Conservation (phyloP, 2,329 filamentous ascomycete species). For the Cladosporium sp. region DNA sequence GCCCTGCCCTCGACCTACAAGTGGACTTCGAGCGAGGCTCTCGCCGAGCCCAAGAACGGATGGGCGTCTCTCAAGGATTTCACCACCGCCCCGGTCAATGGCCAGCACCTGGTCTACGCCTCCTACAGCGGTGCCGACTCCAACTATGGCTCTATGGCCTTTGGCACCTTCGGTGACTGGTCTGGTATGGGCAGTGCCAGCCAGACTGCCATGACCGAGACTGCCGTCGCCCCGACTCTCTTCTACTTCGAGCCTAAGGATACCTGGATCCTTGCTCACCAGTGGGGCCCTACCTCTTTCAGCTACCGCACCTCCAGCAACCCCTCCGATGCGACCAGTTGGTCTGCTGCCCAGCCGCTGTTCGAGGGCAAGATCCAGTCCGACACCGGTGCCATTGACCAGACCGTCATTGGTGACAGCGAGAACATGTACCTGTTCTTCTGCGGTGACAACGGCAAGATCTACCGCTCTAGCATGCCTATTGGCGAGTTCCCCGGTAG, state of each 20-base stretch:
- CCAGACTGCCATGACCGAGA: constrained; percentile 47
- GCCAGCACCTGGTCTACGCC: constrained; percentile 56
- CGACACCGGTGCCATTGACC: constrained; percentile 54
- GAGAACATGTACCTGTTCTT: constrained; percentile 63
- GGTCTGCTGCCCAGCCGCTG: constrained; percentile 49
- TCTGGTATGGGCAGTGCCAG: constrained; percentile 44
- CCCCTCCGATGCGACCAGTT: constrained; percentile 52
- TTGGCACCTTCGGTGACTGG: constrained; percentile 51
- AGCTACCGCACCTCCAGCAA: constrained; percentile 54
- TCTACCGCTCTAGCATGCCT: constrained; percentile 59
- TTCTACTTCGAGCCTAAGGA: constrained; percentile 58
- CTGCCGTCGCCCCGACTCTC: constrained; percentile 54
- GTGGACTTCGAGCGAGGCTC: constrained; percentile 41
- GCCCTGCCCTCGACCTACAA: constrained; percentile 49
- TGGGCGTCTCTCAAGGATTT: constrained; percentile 60
- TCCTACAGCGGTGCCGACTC: constrained; percentile 40
- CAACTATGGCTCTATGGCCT: constrained; percentile 54
- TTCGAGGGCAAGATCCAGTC: constrained; percentile 51
- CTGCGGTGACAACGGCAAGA: constrained; percentile 59
- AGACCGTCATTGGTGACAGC: constrained; percentile 57
- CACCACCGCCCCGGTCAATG: constrained; percentile 50
- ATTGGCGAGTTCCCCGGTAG: constrained; percentile 55
- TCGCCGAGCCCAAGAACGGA: constrained; percentile 49
- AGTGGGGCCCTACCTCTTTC: constrained; percentile 57
- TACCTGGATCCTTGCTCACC: constrained; percentile 60